Evolutionary conservation across 2,329 filamentous ascomycete genomes (phyloP).

Genomic region (Paracoccidioides brasiliensis): DNA sequence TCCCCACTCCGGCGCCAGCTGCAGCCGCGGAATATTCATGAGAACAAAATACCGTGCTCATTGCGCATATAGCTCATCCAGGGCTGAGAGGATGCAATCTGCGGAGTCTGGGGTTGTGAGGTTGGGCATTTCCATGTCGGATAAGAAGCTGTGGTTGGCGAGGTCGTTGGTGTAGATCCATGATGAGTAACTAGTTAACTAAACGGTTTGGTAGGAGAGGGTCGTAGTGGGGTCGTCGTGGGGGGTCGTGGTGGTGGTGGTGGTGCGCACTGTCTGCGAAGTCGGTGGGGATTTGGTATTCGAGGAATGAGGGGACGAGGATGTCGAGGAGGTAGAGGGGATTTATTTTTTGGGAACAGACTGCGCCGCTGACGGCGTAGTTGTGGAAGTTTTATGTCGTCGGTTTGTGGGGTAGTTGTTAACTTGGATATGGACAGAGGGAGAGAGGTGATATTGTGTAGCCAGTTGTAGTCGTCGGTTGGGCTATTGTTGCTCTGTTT

Average conservation of each 20-base stretch:
- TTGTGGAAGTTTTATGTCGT: constrained; percentile 40
- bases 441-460: constrained; percentile 52
- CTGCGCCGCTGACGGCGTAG: constrained; percentile 61
- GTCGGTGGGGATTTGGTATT: constrained; percentile 43
- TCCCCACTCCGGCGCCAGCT: constrained; percentile 44
- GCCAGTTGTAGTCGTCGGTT: constrained; percentile 56
- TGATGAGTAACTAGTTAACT: constrained; percentile 57
- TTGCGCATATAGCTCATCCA: constrained; percentile 50
- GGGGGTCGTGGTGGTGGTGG: constrained; percentile 9
- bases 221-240: constrained; percentile 25
- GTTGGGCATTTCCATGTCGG: constrained; percentile 46
- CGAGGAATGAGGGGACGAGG: constrained; percentile 48
- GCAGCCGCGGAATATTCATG: constrained; percentile 55
- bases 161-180: constrained; percentile 78
- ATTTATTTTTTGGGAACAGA: constrained; percentile 57
- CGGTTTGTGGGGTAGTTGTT: too few relatives aligned
- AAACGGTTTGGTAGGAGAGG: constrained; percentile 48
- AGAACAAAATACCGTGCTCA: constrained; percentile 61
- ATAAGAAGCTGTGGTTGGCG: constrained; percentile 51
- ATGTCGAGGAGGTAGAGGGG: constrained; percentile 40
- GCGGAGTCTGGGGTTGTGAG: constrained; percentile 52
- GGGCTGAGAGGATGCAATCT: constrained; percentile 52
- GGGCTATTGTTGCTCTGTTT: constrained; percentile 39
- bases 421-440: too few relatives aligned
- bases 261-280: too few relatives aligned